Conservation (phyloP, 306 rosid genomes). For the Cicer bijugum region DNA sequence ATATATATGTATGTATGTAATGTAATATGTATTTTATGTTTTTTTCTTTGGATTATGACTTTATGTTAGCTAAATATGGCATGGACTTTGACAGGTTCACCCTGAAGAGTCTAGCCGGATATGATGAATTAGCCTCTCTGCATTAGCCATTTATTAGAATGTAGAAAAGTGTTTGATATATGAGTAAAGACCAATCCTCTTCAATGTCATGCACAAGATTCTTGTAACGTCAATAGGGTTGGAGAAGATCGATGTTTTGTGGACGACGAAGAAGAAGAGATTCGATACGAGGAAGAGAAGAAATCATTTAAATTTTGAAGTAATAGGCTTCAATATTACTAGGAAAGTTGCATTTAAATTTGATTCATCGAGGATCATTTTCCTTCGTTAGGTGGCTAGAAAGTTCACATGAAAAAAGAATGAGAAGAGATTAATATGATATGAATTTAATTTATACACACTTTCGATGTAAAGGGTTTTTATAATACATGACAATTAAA, state of each 20-base stretch:
- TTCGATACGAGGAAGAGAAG: constrained; percentile 5
- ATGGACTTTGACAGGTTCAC: constrained; percentile 50
- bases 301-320: constrained; percentile 14
- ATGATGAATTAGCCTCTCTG: constrained; percentile 31
- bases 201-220: constrained; percentile 14
- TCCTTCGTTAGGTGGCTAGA: constrained; percentile 27
- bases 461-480: too few species aligned
- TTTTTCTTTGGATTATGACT: too few species aligned
- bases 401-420: background rate
- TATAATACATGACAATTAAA: too few species aligned
- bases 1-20: too few species aligned
- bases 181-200: constrained; percentile 3
- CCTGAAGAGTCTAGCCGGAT: constrained; percentile 43
- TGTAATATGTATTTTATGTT: too few species aligned
- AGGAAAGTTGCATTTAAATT: constrained; percentile 29
- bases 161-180: constrained; percentile 31
- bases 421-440: background rate
- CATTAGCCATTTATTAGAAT: constrained; percentile 23
- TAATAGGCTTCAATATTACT: constrained; percentile 17
- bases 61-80: background rate
- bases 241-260: constrained; percentile 30
- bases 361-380: constrained; percentile 25
- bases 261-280: constrained; percentile 31
- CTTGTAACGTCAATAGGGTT: constrained; percentile 19
- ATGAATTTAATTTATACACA: too few species aligned